phyloP scores from a whole-genome alignment of 495 filamentous ascomycete species.

The Astrocystis sublimbata region DNA sequence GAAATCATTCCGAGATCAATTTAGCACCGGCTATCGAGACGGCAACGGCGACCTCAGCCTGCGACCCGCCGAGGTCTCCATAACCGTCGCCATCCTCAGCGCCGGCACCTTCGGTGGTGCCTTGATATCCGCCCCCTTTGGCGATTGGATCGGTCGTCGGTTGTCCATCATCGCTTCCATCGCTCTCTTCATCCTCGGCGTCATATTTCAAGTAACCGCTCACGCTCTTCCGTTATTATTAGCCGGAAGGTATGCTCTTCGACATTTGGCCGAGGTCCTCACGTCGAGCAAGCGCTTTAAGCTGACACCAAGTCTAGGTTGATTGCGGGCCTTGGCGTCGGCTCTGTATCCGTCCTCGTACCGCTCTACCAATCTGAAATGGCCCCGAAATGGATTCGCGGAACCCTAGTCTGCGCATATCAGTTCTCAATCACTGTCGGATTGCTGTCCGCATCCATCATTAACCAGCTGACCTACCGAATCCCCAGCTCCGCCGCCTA shows the following conservation, averaged over 20 bases:
- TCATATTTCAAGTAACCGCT: slow-evolving; percentile 75
- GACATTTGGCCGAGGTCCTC: not conserved
- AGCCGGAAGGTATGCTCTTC: slow-evolving; percentile 54
- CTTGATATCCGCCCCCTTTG: slow-evolving; percentile 69
- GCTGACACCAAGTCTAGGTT: slow-evolving; percentile 40
- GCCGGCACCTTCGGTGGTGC: slow-evolving; percentile 86
- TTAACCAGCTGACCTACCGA: slow-evolving; percentile 74
- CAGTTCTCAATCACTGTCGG: slow-evolving; percentile 88
- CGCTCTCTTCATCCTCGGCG: slow-evolving; percentile 77
- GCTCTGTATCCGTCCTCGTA: slow-evolving; percentile 77
- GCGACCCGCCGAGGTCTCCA: slow-evolving; percentile 60
- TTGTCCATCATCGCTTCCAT: slow-evolving; percentile 69
- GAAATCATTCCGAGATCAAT: slow-evolving; percentile 70
- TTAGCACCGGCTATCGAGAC: slow-evolving; percentile 66
- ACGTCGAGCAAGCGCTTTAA: not conserved
- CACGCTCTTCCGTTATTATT: slow-evolving; percentile 60
- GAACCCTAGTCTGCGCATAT: slow-evolving; percentile 86
- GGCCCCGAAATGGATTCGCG: slow-evolving; percentile 87
- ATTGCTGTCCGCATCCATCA: slow-evolving; percentile 76
- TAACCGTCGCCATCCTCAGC: slow-evolving; percentile 86
- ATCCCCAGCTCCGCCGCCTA: slow-evolving; percentile 67
- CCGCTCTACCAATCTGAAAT: slow-evolving; percentile 90
- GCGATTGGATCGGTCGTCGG: slow-evolving; percentile 76
- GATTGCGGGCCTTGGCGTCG: slow-evolving; percentile 81
- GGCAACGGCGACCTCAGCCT: slow-evolving; percentile 52